Conservation (phyloP, 331 rosid genomes). For the Stylosanthes scabra region DNA sequence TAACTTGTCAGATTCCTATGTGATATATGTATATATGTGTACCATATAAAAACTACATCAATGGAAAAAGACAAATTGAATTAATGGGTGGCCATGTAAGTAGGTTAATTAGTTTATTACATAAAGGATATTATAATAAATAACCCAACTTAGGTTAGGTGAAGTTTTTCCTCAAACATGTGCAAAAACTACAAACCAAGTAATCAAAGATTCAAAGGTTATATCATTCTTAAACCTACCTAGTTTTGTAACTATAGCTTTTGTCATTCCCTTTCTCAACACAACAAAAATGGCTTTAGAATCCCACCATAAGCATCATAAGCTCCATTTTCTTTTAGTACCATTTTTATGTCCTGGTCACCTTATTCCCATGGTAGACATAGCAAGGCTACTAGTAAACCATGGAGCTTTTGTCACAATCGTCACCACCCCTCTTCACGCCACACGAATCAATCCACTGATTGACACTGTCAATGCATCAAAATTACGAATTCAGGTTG, state of each 20-base stretch:
- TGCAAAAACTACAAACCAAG: neutral
- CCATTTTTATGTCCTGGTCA: slow-evolving; percentile 47
- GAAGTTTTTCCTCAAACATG: too few relatives aligned
- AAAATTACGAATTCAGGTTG: slow-evolving; percentile 38
- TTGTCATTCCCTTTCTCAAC: neutral
- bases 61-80: neutral
- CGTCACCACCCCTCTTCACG: slow-evolving; percentile 59
- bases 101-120: neutral
- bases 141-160: too few relatives aligned
- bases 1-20: neutral
- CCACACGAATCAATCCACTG: slow-evolving; percentile 39
- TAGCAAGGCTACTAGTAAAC: slow-evolving; percentile 53
- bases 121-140: too few relatives aligned
- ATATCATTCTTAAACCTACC: neutral
- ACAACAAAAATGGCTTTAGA: neutral
- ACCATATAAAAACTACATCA: neutral
- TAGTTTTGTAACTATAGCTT: neutral
- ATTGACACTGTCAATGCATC: slow-evolving; percentile 30
- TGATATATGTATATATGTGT: too few relatives aligned
- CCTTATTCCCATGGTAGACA: slow-evolving; percentile 67
- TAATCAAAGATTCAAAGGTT: neutral
- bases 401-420: slow-evolving; percentile 45
- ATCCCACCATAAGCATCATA: neutral
- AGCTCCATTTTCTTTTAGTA: neutral
- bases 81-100: neutral